Percentiles rank a stretch among this genome's conserved stretches.
Conservation (phyloP, 164 flowering plant genomes). For the Kalanchoe fedtschenkoi region DNA sequence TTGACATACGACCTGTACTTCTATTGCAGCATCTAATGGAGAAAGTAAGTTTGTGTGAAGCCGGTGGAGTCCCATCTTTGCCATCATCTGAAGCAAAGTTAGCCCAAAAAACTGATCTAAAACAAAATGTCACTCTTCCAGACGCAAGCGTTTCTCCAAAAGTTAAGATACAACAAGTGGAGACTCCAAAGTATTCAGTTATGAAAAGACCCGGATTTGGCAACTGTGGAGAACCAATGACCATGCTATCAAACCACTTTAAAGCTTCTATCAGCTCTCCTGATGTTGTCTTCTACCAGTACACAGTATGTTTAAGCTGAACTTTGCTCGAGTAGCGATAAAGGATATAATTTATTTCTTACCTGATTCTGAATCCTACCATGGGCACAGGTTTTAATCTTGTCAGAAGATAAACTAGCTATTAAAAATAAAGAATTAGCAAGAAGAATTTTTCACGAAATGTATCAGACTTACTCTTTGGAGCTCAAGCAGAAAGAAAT, state of each 20-base stretch:
- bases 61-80: slow-evolving; percentile 12
- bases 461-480: slow-evolving; percentile 46
- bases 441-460: slow-evolving; percentile 45
- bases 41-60: slow-evolving; percentile 11
- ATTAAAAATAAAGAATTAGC: slow-evolving; percentile 49
- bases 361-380: not conserved
- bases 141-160: slow-evolving; percentile 16
- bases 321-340: not conserved
- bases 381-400: slow-evolving; percentile 45
- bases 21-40: slow-evolving; percentile 17
- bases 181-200: slow-evolving; percentile 22
- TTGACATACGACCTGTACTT: not conserved
- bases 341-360: not conserved
- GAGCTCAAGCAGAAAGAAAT: slow-evolving; percentile 46
- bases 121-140: slow-evolving; percentile 4
- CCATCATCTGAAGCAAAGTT: slow-evolving; percentile 9
- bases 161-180: slow-evolving; percentile 18
- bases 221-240: slow-evolving; percentile 31
- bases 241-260: slow-evolving; percentile 57
- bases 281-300: slow-evolving; percentile 54
- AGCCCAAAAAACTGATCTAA: not conserved
- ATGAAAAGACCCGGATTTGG: slow-evolving; percentile 51
- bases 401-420: slow-evolving; percentile 27
- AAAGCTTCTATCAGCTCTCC: slow-evolving; percentile 37
- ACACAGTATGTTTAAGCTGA: slow-evolving; percentile 32